Conservation (phyloP, 2,329 filamentous ascomycete species). For the Ophiocordyceps camponoti-saundersi region DNA sequence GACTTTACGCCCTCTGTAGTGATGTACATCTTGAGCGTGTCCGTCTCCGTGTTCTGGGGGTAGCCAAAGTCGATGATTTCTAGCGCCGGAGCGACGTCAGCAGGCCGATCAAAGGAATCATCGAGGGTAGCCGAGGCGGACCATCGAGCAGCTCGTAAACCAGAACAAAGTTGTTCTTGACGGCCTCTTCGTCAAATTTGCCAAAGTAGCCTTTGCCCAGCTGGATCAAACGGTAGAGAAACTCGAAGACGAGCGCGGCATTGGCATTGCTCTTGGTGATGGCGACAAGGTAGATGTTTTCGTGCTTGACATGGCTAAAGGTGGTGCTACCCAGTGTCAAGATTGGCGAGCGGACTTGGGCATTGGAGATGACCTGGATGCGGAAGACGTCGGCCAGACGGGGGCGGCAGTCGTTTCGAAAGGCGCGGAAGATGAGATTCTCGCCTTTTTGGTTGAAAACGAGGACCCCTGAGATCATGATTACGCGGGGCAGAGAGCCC, state of each 20-base stretch:
- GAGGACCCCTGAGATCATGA: slow-evolving; percentile 90
- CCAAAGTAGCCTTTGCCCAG: slow-evolving; percentile 93
- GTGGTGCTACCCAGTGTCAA: slow-evolving; percentile 93
- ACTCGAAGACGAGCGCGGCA: slow-evolving; percentile 94
- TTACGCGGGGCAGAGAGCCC: slow-evolving; percentile 14
- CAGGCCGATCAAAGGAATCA: neutral
- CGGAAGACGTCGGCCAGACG: slow-evolving; percentile 97
- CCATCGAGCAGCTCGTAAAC: slow-evolving; percentile 94
- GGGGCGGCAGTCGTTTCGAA: slow-evolving; percentile 94
- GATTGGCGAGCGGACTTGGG: slow-evolving; percentile 93
- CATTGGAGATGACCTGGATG: slow-evolving; percentile 98
- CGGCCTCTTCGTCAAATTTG: slow-evolving; percentile 97
- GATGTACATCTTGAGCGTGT: slow-evolving; percentile 99
- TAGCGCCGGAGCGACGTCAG: slow-evolving; percentile 15
- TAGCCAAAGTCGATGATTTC: slow-evolving; percentile 99
- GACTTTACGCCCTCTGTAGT: slow-evolving; percentile 98
- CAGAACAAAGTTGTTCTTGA: slow-evolving; percentile 99
- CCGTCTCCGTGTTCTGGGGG: slow-evolving; percentile 95
- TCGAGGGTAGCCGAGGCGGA: slow-evolving; percentile 18
- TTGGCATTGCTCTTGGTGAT: slow-evolving; percentile 99
- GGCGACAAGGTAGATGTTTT: slow-evolving; percentile 95
- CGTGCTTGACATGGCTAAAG: slow-evolving; percentile 98
- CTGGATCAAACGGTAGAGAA: slow-evolving; percentile 79
- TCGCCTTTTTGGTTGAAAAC: slow-evolving; percentile 99
- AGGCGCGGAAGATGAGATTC: slow-evolving; percentile 97